phyloP scores from a whole-genome alignment of 2,329 filamentous ascomycete genomes.

The Coniochaeta ligniaria region DNA sequence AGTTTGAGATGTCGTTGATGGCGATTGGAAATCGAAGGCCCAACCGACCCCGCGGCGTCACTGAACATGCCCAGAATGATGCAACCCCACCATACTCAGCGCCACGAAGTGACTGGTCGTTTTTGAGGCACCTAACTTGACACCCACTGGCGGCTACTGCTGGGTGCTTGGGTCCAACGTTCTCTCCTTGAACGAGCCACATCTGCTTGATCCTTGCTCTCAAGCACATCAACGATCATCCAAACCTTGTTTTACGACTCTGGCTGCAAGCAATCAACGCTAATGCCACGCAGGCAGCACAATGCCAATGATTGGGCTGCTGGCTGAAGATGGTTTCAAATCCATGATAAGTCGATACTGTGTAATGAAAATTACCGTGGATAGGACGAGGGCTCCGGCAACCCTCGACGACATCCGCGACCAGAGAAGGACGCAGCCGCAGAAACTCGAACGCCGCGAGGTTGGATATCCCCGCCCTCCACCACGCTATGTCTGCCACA shows the following conservation, averaged over 20 bases:
- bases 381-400: neutral
- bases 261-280: neutral
- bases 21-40: neutral
- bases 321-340: neutral
- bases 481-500: neutral
- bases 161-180: neutral
- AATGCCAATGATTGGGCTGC: neutral
- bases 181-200: neutral
- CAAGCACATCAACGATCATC: neutral
- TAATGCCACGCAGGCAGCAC: neutral
- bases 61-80: neutral
- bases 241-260: slow-evolving; percentile 1
- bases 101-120: slow-evolving; percentile 5
- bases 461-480: neutral
- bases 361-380: neutral
- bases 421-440: neutral
- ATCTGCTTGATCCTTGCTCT: neutral
- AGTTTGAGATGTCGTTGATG: neutral
- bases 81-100: neutral
- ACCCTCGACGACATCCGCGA: neutral
- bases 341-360: neutral
- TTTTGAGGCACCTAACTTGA: slow-evolving; percentile 3
- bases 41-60: neutral
- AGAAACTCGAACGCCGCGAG: neutral
- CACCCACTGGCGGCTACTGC: neutral